Percentiles rank a stretch among this genome's conserved stretches.
Conservation (phyloP, 352 stramenopile species). For the Hyaloperonospora brassicae region DNA sequence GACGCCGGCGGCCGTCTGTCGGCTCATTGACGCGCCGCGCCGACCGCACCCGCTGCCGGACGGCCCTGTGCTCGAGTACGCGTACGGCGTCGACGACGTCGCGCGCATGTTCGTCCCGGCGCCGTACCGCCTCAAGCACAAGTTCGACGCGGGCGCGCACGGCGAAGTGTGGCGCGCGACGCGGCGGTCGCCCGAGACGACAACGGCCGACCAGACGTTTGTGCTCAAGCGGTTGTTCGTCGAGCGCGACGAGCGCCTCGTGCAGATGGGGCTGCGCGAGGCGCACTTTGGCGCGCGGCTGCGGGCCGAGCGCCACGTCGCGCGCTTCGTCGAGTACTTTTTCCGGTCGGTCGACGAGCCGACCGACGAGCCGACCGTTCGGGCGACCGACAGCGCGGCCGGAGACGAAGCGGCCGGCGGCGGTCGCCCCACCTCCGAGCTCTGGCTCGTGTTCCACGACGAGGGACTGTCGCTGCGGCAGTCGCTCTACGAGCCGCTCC, state of each 20-base stretch:
- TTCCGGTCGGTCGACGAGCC: conserved; percentile 37
- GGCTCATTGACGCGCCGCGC: not conserved
- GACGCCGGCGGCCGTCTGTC: conserved; percentile 13
- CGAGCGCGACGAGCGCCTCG: conserved; percentile 50
- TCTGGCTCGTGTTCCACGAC: conserved; percentile 88
- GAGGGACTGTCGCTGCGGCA: conserved; percentile 83
- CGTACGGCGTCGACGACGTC: conserved; percentile 46
- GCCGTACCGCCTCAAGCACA: conserved; percentile 65
- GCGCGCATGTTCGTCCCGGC: conserved; percentile 63
- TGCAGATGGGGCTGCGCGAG: conserved; percentile 72
- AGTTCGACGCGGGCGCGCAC: conserved; percentile 79
- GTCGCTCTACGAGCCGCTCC: conserved; percentile 74
- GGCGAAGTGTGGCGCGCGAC: conserved; percentile 77
- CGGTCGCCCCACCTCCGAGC: conserved; percentile 28
- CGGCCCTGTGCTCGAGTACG: conserved; percentile 67
- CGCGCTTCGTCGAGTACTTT: conserved; percentile 86
- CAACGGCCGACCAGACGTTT: conserved; percentile 40
- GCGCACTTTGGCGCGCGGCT: conserved; percentile 69
- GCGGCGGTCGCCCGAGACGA: conserved; percentile 9
- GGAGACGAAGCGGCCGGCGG: too few relatives aligned
- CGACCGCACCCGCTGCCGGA: conserved; percentile 10
- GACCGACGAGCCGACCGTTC: too few relatives aligned
- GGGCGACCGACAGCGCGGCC: too few relatives aligned
- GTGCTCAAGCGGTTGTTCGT: conserved; percentile 85
- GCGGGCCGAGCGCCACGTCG: conserved; percentile 46